Evolutionary conservation across 2,329 filamentous ascomycete species (phyloP), one percentile per base, ranked within the genome.

Genomic region (Ustilaginoidea virens): DNA sequence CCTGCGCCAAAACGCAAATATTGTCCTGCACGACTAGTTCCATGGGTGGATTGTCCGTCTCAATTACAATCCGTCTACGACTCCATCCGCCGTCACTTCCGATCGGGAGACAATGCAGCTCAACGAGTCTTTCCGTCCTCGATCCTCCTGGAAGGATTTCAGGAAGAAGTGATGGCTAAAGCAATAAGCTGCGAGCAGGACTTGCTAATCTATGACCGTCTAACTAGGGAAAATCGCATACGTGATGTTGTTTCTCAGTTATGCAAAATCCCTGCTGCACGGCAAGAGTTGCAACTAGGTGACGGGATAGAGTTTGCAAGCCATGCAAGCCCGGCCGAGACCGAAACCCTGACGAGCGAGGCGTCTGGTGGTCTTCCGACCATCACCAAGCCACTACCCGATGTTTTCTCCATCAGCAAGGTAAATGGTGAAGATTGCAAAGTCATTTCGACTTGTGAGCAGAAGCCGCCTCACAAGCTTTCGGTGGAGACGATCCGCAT

Each of bases 401-500:
- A 27, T 17, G 17, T 7, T 5, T 20, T 16, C 17, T 15, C 3
- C 18, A 28, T 28, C 9, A 5, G n/a, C 7, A 7, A 5, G 5
- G 18, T 16, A 5, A 19, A 28, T n/a, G 17, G 12, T 7, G 27
- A 22, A 11, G n/a, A 18, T 9, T 9, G 14, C 27, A 21, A 4
- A 7, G 15, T 28, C 16, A 5, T 11, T 13, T 8, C 19, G 8
- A 18, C 18, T 7, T 17, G 27, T 7, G 27, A 28, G 17, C 17
- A 22, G 4, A 28, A 28, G n/a, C 27, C 27, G n/a, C 27, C 27
- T 5, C 27, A 28, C 18, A 28, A 28, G 18, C 27, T 28, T 13
- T 7, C 27, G 12, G 5, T 22, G 18, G 18, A 16, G 7, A 22
- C 18, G 2, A 28, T 28, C 7, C 27, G 27, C 18, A 8, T 22